These are phyloP conservation scores for Teratosphaeria nubilosa DNA, from an alignment of 2,329 filamentous ascomycete species.

Conservation along the genomic window DNA sequence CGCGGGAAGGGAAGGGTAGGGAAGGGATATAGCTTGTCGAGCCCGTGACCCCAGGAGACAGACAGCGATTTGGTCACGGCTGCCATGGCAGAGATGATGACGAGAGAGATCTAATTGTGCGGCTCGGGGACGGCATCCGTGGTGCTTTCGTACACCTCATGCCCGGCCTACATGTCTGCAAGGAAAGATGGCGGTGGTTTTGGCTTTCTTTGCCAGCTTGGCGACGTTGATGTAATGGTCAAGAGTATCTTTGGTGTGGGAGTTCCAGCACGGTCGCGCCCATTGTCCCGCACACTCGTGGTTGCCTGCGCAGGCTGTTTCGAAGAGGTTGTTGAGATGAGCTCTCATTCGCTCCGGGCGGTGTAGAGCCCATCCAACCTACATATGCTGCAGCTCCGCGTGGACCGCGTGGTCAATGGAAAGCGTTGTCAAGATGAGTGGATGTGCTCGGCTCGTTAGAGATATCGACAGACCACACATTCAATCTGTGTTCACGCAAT, in stretches of 20 bases:
- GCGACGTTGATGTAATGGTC: slow-evolving; percentile 56
- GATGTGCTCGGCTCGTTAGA: too few species aligned
- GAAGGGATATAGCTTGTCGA: slow-evolving; percentile 53
- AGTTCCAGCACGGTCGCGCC: too few species aligned
- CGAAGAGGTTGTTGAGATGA: slow-evolving; percentile 1
- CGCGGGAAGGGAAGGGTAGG: slow-evolving; percentile 54
- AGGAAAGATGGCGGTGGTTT: slow-evolving; percentile 57
- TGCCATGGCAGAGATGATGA: slow-evolving; percentile 56
- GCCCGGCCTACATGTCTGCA: slow-evolving; percentile 55
- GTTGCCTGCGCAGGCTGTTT: slow-evolving; percentile 24
- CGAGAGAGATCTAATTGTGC: slow-evolving; percentile 56
- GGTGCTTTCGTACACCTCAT: slow-evolving; percentile 49
- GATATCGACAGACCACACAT: too few species aligned
- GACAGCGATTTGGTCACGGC: slow-evolving; percentile 55
- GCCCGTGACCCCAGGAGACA: slow-evolving; percentile 53
- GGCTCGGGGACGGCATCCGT: slow-evolving; percentile 37
- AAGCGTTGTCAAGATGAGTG: too few species aligned
- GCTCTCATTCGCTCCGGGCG: not conserved
- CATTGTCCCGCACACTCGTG: slow-evolving; percentile 52
- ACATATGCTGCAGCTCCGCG: not conserved
- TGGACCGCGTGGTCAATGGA: too few species aligned
- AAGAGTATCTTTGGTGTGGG: slow-evolving; percentile 48
- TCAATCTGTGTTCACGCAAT: too few species aligned
- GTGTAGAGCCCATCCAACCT: not conserved
- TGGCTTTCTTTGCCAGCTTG: slow-evolving; percentile 50